These are phyloP conservation scores for Dothidotthia symphoricarpi DNA, from an alignment of 2,329 filamentous ascomycete species.

Conservation along the genomic window DNA sequence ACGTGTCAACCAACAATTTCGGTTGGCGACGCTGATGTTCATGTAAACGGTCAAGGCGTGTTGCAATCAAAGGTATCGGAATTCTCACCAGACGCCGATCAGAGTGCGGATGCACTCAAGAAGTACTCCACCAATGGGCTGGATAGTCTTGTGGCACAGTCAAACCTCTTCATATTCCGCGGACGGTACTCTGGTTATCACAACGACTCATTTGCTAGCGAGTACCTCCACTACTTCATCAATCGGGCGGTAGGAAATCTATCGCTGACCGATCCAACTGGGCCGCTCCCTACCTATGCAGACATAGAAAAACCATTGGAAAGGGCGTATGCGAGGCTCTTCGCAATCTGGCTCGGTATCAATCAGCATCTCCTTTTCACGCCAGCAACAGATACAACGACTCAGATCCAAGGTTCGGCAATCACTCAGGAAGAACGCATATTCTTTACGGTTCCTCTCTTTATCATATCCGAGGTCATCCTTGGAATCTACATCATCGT, in stretches of 20 bases:
- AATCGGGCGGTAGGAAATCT: conserved; percentile 25
- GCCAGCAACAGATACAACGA: background rate
- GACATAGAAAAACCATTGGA: conserved; percentile 21
- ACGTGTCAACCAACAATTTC: conserved; percentile 25
- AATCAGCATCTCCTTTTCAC: conserved; percentile 44
- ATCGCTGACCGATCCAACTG: conserved; percentile 35
- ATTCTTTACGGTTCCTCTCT: conserved; percentile 49
- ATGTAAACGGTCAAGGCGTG: background rate
- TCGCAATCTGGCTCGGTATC: conserved; percentile 44
- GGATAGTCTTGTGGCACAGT: conserved; percentile 17
- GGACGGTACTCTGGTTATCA: conserved; percentile 42
- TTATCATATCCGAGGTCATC: conserved; percentile 46
- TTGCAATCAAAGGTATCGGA: conserved; percentile 8
- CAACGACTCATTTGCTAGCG: conserved; percentile 46
- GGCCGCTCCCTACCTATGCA: conserved; percentile 33
- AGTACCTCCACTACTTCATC: conserved; percentile 52
- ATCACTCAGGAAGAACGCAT: conserved; percentile 42
- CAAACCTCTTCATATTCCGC: conserved; percentile 13
- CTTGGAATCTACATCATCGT: conserved; percentile 47
- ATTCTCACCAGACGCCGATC: background rate
- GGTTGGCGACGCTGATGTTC: conserved; percentile 10
- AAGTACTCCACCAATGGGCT: conserved; percentile 14
- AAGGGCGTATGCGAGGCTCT: conserved; percentile 39
- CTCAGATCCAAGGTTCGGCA: conserved; percentile 8
- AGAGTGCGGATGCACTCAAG: background rate